These are phyloP conservation scores for Saccharum hybrid DNA, from an alignment of 202 grass and related monocot genomes.

Conservation along the genomic window DNA sequence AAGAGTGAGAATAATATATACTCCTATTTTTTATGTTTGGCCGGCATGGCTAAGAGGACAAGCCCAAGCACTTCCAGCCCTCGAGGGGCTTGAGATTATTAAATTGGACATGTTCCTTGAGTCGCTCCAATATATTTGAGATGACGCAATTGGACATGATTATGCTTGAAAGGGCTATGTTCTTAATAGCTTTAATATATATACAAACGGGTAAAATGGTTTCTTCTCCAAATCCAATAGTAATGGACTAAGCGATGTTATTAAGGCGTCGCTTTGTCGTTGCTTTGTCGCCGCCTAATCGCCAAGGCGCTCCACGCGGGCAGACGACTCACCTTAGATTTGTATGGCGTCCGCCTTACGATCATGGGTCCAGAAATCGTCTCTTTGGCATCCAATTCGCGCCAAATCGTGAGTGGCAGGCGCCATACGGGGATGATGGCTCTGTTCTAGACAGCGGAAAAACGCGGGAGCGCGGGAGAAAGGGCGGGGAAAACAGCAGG, in stretches of 20 bases:
- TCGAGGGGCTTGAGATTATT: not conserved
- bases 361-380: too few relatives aligned
- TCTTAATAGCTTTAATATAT: not conserved
- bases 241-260: not conserved
- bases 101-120: not conserved
- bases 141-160: not conserved
- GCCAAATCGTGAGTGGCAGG: too few relatives aligned
- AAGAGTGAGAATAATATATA: not conserved
- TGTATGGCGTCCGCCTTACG: too few relatives aligned
- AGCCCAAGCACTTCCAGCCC: not conserved
- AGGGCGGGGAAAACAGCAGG: too few relatives aligned
- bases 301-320: too few relatives aligned
- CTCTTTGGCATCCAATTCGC: too few relatives aligned
- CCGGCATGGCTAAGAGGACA: not conserved
- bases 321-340: too few relatives aligned
- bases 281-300: too few relatives aligned
- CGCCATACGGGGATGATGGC: too few relatives aligned
- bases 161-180: not conserved
- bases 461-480: too few relatives aligned
- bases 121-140: conserved; percentile 13
- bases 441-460: too few relatives aligned
- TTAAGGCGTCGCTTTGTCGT: too few relatives aligned
- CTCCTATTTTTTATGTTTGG: not conserved
- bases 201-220: not conserved
- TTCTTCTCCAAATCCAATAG: not conserved